Evolutionary conservation across 768 basidiomycete species (phyloP).

Genomic region (Phlebiopsis flavidoalba): DNA sequence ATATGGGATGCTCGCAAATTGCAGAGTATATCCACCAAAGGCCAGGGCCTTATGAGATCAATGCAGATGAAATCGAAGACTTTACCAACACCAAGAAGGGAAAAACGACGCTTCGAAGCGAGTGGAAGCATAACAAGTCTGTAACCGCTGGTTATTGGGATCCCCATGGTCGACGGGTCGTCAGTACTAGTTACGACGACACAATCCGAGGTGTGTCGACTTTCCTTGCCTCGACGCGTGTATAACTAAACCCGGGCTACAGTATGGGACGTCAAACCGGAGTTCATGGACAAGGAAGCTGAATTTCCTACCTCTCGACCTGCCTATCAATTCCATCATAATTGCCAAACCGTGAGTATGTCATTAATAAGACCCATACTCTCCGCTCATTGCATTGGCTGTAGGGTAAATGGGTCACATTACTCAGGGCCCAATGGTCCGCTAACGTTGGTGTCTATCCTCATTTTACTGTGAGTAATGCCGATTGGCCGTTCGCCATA

Average conservation of each 20-base stretch:
- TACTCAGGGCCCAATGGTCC: conserved; percentile 73
- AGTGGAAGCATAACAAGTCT: conserved; percentile 69
- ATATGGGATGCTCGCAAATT: conserved; percentile 80
- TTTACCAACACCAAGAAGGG: conserved; percentile 50
- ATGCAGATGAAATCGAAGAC: conserved; percentile 40
- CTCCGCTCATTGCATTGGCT: background rate
- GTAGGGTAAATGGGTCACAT: conserved; percentile 80
- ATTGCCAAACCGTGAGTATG: conserved; percentile 74
- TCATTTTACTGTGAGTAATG: conserved; percentile 64
- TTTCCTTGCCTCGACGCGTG: background rate
- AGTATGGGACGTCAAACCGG: conserved; percentile 76
- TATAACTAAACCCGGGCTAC: background rate
- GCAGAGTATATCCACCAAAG: conserved; percentile 30
- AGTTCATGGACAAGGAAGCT: conserved; percentile 38
- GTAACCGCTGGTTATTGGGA: conserved; percentile 87
- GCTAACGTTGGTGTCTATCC: conserved; percentile 76
- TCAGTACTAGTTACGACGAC: conserved; percentile 86
- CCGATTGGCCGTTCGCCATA: background rate
- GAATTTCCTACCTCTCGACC: conserved; percentile 62
- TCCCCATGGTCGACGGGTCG: conserved; percentile 68
- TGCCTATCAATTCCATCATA: conserved; percentile 57
- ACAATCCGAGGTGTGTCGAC: conserved; percentile 54
- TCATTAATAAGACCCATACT: background rate
- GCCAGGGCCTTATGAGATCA: conserved; percentile 25
- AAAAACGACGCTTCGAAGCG: conserved; percentile 50